These are phyloP conservation scores for Trypanosoma brucei DNA, from an alignment of 208 protist species.

Conservation along the genomic window DNA sequence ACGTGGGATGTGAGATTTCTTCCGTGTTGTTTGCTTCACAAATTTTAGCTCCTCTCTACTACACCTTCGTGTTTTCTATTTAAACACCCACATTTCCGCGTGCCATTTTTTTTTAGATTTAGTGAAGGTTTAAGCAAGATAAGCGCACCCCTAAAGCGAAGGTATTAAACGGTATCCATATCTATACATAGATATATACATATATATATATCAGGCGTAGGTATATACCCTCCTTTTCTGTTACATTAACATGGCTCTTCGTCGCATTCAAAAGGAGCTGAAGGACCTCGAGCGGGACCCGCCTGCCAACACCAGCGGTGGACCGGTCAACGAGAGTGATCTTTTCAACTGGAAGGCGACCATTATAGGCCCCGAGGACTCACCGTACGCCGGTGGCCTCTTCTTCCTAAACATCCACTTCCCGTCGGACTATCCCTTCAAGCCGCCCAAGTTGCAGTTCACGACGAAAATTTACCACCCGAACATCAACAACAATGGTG, in stretches of 20 bases:
- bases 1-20: too few relatives aligned
- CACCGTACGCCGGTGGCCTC: conserved; percentile 95
- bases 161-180: not conserved
- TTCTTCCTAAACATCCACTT: conserved; percentile 99
- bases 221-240: not conserved
- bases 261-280: conserved; percentile 94
- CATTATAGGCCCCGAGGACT: conserved; percentile 95
- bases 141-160: not conserved
- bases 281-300: conserved; percentile 94
- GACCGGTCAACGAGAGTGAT: conserved; percentile 92
- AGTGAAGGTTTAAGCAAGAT: not conserved
- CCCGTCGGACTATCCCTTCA: conserved; percentile 97
- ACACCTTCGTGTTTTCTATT: not conserved
- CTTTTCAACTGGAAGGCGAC: conserved; percentile 97
- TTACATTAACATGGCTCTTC: conserved; percentile 79
- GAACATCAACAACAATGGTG: conserved; percentile 97
- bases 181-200: conserved; percentile 1
- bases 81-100: not conserved
- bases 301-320: conserved; percentile 93
- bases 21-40: too few relatives aligned
- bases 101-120: not conserved
- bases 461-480: conserved; percentile 96
- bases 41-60: not conserved
- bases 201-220: not conserved
- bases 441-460: conserved; percentile 93